Base-by-base conservation (phyloP, 139 green algal species). In the Chlamydomonas asymmetrica region DNA sequence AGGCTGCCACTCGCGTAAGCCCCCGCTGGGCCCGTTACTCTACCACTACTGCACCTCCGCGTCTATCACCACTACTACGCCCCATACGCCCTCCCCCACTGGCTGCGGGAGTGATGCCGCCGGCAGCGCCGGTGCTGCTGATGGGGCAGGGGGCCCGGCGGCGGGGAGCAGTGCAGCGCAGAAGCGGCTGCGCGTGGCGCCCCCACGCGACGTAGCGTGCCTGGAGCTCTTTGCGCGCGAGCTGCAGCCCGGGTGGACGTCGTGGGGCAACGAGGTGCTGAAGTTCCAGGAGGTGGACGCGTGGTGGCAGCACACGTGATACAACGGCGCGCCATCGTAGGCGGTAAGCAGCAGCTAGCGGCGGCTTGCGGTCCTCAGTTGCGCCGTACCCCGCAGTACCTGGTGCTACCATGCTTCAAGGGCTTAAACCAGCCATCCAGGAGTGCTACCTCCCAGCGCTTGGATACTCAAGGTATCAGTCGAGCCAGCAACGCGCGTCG, bases 191-290 rank as follows among this genome's bases (percentile, higher is more conserved):
- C 18, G 49, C 4, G 31, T 74, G 66, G 63, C 39, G 8, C 61
- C 40, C 25, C 13, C 3, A 5, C n/a, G n/a, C 18, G 40, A n/a
- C 40, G 23, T 43, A 35, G 18, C 61, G 32, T 79, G 77, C 70
- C n/a, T 94, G 67, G 89, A 96, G 88, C 86, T 96, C 75, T 96
- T 96, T 91, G 91, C 89, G 0, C 80, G 91, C 10, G 88, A 96
- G 80, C 66, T 96, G 74, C 57, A 72, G n/a, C 62, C 81, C 18
- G 85, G 85, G 13, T 96, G 91, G 89, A 86, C 82, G 1, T 79
- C 67, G 45, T 95, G 90, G 90, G 91, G 91, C 48, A 94, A 96
- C 63, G 88, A 96, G 71, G 81, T 80, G 35, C 82, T 96, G 9
- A 80, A 75, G 13, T 93, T 95, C 50, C 91, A 96, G 66, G 37